Evolutionary conservation across 306 rosid genomes (phyloP).

Genomic region (Datisca glomerata): DNA sequence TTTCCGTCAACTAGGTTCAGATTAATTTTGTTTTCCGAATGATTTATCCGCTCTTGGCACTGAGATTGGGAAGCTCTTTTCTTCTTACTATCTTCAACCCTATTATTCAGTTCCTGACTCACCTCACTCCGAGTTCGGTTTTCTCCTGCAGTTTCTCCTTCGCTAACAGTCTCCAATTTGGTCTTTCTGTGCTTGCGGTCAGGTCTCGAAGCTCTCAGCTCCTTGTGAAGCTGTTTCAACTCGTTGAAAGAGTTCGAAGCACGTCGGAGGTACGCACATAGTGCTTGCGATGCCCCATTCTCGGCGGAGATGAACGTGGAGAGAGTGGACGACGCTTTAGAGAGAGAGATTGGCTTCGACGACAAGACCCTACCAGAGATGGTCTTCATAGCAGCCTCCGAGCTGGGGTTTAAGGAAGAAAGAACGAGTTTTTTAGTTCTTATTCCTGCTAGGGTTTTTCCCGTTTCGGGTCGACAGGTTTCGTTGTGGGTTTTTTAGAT

Average conservation of each 20-base stretch:
- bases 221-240: slow-evolving; percentile 31
- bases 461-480: too few relatives aligned
- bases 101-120: slow-evolving; percentile 8
- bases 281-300: slow-evolving; percentile 22
- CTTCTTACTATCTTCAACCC: not conserved
- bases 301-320: slow-evolving; percentile 24
- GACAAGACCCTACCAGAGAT: slow-evolving; percentile 18
- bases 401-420: too few relatives aligned
- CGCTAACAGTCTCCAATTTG: slow-evolving; percentile 7
- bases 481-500: too few relatives aligned
- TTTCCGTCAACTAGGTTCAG: not conserved
- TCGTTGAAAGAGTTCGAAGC: slow-evolving; percentile 33
- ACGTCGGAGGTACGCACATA: slow-evolving; percentile 31
- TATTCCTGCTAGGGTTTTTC: too few relatives aligned
- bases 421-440: too few relatives aligned
- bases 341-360: slow-evolving; percentile 33
- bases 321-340: slow-evolving; percentile 28
- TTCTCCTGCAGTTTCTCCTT: slow-evolving; percentile 6
- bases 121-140: not conserved
- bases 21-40: not conserved
- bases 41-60: not conserved
- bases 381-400: slow-evolving; percentile 27
- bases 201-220: slow-evolving; percentile 10
- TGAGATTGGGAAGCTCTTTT: not conserved
- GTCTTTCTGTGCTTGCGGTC: slow-evolving; percentile 2